phyloP scores from a whole-genome alignment of 495 filamentous ascomycete species.

The Aspergillus funiculosus region DNA sequence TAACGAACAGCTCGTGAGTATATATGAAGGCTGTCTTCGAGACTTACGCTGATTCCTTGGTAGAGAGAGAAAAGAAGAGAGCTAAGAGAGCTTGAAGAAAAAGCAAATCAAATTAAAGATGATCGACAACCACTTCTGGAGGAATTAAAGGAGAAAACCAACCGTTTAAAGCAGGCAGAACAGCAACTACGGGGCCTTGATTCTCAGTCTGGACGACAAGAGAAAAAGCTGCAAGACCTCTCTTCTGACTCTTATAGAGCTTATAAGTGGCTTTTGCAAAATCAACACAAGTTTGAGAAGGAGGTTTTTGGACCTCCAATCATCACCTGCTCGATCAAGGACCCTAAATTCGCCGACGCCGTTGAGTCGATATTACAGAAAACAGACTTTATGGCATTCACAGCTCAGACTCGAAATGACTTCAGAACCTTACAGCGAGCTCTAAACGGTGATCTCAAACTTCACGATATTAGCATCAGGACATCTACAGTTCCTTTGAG shows the following conservation, averaged over 20 bases:
- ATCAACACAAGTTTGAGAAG: slow-evolving; percentile 67
- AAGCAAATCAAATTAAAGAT: slow-evolving; percentile 30
- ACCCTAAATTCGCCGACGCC: slow-evolving; percentile 63
- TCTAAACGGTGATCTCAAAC: slow-evolving; percentile 43
- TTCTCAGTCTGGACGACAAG: slow-evolving; percentile 71
- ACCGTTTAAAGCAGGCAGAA: slow-evolving; percentile 33
- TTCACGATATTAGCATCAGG: slow-evolving; percentile 63
- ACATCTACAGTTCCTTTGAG: slow-evolving; percentile 44
- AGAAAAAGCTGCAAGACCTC: slow-evolving; percentile 50
- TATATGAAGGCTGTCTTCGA: not conserved
- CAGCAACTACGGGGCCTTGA: slow-evolving; percentile 55
- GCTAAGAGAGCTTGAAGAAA: slow-evolving; percentile 27
- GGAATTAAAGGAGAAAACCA: slow-evolving; percentile 22
- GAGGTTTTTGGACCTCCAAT: slow-evolving; percentile 82
- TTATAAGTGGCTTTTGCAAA: slow-evolving; percentile 74
- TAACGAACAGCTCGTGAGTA: slow-evolving; percentile 46
- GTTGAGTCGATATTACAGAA: slow-evolving; percentile 65
- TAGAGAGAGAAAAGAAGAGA: slow-evolving; percentile 36
- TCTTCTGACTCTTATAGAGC: slow-evolving; percentile 59
- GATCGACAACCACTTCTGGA: slow-evolving; percentile 21
- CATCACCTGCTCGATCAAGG: slow-evolving; percentile 73
- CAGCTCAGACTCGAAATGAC: slow-evolving; percentile 65
- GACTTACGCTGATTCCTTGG: slow-evolving; percentile 19
- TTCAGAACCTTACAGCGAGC: slow-evolving; percentile 56
- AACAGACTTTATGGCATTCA: slow-evolving; percentile 67